A percentile compares a stretch with the other conserved stretches of the same genome.
Evolutionary conservation across 805 yeast genomes (phyloP).

Genomic region (Nakazawaea wickerhamii): DNA sequence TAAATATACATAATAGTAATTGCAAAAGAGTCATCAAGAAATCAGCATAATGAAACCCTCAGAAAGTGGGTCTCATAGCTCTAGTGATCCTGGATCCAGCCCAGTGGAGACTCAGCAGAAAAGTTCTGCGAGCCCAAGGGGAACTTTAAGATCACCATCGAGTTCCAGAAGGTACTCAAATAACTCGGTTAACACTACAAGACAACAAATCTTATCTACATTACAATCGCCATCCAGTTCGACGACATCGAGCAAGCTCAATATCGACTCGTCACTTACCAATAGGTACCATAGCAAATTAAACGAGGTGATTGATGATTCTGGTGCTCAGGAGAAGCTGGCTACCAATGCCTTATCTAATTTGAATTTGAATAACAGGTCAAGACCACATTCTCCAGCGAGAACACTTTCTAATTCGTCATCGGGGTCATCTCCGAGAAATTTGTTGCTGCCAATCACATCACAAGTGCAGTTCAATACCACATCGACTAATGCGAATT

Average conservation of each 20-base stretch:
- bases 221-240: conserved; percentile 5
- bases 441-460: neutral
- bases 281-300: conserved; percentile 1
- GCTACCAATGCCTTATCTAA: neutral
- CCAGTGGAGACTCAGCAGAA: neutral
- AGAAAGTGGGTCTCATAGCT: neutral
- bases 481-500: neutral
- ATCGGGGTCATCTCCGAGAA: conserved; percentile 11
- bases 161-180: conserved; percentile 8
- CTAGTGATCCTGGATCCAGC: neutral
- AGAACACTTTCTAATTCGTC: conserved; percentile 9
- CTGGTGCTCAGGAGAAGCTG: neutral
- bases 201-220: conserved; percentile 7
- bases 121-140: neutral
- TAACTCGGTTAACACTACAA: neutral
- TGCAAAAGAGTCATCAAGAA: no score
- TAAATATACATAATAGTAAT: neutral
- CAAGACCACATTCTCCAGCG: conserved; percentile 11
- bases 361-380: conserved; percentile 7
- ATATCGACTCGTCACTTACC: neutral
- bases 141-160: conserved; percentile 2
- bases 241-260: neutral
- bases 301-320: neutral
- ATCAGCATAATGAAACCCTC: conserved; percentile 1
- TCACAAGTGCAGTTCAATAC: neutral